Evolutionary conservation across 2,329 filamentous ascomycete genomes (phyloP), one percentile per base, ranked within the genome.

Genomic region (Nemania sp.): DNA sequence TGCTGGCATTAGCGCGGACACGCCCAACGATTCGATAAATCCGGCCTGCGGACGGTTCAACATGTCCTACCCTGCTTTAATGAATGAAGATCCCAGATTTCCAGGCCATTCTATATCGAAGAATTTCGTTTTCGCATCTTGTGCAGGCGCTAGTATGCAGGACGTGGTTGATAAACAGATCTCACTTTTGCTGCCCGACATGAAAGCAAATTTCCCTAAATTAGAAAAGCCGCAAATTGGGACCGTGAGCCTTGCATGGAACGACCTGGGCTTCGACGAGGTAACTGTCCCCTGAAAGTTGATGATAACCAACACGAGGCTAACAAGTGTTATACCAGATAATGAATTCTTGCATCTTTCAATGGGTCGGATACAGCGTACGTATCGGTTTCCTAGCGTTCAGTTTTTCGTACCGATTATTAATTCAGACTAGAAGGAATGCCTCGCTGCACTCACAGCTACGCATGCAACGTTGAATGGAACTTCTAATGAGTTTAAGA

Each of bases 51-150:
- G 14, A 15, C 44, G 44, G 3, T 47, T 39, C 23, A 39, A 20
- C 5, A n/a, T 15, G 44, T 30, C 44, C n/a, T 47, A 39, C 22
- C 44, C 44, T 5, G 30, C 28, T 12, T 24, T 37, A 24, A 47
- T 47, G 44, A 47, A 47, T 8, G 22, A 30, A 11, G 44, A 47
- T 15, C 5, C 7, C 15, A 37, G 33, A 39, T 12, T 47, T 3
- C 44, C 44, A 1, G 44, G 44, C 3, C 26, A 22, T 14, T 15
- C 33, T 20, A n/a, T 17, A 11, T 39, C 33, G 5, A 33, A 34
- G 6, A 47, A 12, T 15, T 47, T 47, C 15, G 44, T 28, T 24
- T 47, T 39, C 14, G 44, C 44, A 30, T 47, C 44, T 20, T 47
- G 44, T 24, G 9, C 44, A 3, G 15, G 23, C 23, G n/a, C 31